These are phyloP conservation scores for Cenchrus americanus DNA, from an alignment of 176 grass and related monocot species.

Conservation along the genomic window DNA sequence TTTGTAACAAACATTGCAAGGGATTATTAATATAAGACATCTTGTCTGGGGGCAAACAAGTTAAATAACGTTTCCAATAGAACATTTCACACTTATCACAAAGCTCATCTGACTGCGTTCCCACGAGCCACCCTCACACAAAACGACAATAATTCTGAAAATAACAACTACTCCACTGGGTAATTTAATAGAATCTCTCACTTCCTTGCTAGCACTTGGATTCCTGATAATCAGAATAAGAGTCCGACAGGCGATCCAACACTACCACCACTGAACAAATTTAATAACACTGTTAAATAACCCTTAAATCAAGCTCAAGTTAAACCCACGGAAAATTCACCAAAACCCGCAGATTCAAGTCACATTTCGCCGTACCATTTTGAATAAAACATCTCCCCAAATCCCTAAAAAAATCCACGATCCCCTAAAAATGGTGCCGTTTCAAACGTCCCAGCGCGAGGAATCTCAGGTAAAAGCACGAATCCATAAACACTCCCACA, in stretches of 20 bases:
- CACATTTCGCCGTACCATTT: neutral
- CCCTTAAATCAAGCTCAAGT: neutral
- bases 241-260: neutral
- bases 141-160: neutral
- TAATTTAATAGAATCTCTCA: neutral
- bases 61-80: conserved; percentile 7
- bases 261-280: neutral
- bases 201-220: neutral
- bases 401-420: neutral
- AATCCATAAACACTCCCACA: conserved; percentile 33
- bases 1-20: neutral
- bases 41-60: neutral
- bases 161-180: neutral
- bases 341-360: neutral
- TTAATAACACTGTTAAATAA: neutral
- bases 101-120: neutral
- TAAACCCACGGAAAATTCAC: neutral
- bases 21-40: neutral
- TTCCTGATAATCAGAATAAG: neutral
- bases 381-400: neutral
- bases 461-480: neutral
- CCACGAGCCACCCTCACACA: neutral
- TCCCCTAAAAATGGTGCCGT: neutral
- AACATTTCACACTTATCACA: neutral
- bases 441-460: neutral